Conservation (phyloP, 768 basidiomycete genomes). For the Holtermanniella nyarrowii region DNA sequence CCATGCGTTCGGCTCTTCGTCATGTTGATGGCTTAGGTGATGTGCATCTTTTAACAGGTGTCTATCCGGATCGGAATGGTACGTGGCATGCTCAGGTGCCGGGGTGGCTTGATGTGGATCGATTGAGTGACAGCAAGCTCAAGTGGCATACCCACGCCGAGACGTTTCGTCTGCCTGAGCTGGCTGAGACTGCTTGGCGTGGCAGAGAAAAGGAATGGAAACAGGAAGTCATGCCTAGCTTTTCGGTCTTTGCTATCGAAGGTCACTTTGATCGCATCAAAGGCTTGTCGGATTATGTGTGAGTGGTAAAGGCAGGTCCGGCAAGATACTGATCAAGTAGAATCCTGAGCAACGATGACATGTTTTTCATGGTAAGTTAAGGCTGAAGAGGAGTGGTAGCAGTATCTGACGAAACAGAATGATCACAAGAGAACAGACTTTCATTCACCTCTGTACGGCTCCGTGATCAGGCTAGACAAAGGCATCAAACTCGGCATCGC, state of each 20-base stretch:
- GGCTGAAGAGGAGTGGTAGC: neutral
- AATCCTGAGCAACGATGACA: slow-evolving; percentile 36
- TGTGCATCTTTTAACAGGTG: slow-evolving; percentile 32
- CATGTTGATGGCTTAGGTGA: slow-evolving; percentile 11
- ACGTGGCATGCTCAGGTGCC: slow-evolving; percentile 28
- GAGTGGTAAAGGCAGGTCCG: slow-evolving; percentile 2
- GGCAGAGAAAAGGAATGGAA: slow-evolving; percentile 31
- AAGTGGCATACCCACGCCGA: slow-evolving; percentile 38
- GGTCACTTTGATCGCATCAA: slow-evolving; percentile 26
- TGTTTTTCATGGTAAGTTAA: slow-evolving; percentile 33
- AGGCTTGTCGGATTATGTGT: slow-evolving; percentile 31
- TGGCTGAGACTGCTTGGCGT: slow-evolving; percentile 1
- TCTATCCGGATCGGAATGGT: slow-evolving; percentile 9
- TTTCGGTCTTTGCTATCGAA: slow-evolving; percentile 38
- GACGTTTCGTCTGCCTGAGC: slow-evolving; percentile 21
- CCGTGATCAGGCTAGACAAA: slow-evolving; percentile 25
- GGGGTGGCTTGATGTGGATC: slow-evolving; percentile 26
- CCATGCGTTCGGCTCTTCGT: slow-evolving; percentile 22
- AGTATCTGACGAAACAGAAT: slow-evolving; percentile 5
- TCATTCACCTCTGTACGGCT: slow-evolving; percentile 31
- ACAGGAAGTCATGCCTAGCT: slow-evolving; percentile 21
- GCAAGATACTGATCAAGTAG: slow-evolving; percentile 4
- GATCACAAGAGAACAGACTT: slow-evolving; percentile 24
- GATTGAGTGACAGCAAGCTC: slow-evolving; percentile 1
- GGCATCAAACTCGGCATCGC: slow-evolving; percentile 15